Percentiles rank a stretch among this genome's conserved stretches.
Conservation (phyloP, 2,329 filamentous ascomycete species). For the Aspergillus luchuensis region DNA sequence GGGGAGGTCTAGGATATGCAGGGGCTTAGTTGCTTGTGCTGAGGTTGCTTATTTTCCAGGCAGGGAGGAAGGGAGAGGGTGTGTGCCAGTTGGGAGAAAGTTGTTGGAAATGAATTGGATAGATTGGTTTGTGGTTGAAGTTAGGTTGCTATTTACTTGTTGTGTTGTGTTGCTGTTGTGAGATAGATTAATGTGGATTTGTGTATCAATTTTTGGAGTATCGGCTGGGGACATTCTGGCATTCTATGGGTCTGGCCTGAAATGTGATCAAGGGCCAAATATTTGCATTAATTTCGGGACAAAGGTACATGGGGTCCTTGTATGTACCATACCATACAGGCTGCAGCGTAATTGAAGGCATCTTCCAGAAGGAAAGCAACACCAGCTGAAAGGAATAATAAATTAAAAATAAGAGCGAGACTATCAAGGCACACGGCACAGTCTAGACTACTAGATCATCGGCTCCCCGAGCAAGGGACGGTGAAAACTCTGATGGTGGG, state of each 20-base stretch:
- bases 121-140: background rate
- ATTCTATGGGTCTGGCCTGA: background rate
- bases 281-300: background rate
- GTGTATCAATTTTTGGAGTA: background rate
- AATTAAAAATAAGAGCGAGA: conserved; percentile 8
- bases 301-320: background rate
- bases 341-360: background rate
- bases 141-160: background rate
- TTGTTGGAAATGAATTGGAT: background rate
- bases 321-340: conserved; percentile 19
- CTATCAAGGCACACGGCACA: conserved; percentile 11
- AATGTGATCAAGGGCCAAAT: conserved; percentile 1
- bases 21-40: background rate
- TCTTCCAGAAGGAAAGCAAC: conserved; percentile 1
- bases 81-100: background rate
- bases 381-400: background rate
- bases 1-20: conserved; percentile 9
- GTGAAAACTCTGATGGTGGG: conserved; percentile 27
- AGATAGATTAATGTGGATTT: background rate
- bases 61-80: too few relatives aligned
- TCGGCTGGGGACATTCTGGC: background rate
- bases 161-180: background rate
- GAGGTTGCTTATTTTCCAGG: background rate
- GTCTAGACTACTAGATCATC: conserved; percentile 18
- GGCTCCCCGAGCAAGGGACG: conserved; percentile 19